Percentiles rank a stretch among this genome's conserved stretches.
Evolutionary conservation across 371 early-diverging fungal species (phyloP).

Genomic region (Thermomucor indicae-seudaticae): DNA sequence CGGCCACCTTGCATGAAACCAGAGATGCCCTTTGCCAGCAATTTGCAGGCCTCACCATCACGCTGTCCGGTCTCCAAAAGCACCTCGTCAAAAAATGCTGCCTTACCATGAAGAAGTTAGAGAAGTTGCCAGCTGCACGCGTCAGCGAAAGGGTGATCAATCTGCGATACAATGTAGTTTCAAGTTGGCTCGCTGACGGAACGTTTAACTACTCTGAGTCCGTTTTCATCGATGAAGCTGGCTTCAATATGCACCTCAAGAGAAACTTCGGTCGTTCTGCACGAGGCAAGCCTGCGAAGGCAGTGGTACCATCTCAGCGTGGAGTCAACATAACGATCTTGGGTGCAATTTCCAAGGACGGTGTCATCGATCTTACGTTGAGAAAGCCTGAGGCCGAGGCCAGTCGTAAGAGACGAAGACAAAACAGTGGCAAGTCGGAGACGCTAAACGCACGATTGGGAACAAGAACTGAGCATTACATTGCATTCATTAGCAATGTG

Average conservation of each 20-base stretch:
- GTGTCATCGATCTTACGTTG: not conserved
- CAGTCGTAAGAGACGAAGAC: no score
- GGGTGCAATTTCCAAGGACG: not conserved
- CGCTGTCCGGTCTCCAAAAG: no score
- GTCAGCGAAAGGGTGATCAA: constrained; percentile 4
- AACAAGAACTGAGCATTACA: no score
- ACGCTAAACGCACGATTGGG: no score
- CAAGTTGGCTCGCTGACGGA: not conserved
- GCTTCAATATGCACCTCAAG: constrained; percentile 6
- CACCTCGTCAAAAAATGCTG: constrained; percentile 5
- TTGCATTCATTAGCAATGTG: no score
- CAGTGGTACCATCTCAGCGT: not conserved
- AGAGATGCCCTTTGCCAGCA: no score
- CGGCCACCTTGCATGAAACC: no score
- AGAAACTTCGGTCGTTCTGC: constrained; percentile 6
- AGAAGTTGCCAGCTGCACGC: constrained; percentile 10
- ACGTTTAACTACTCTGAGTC: constrained; percentile 4
- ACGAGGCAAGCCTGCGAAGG: constrained; percentile 9
- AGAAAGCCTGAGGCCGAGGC: not conserved
- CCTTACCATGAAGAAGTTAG: constrained; percentile 6
- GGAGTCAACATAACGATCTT: not conserved
- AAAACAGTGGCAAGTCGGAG: no score
- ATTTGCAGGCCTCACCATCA: no score
- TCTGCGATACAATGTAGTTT: constrained; percentile 5
- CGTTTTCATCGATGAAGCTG: constrained; percentile 11